Conservation (phyloP, 768 basidiomycete species). For the Suillus discolor region DNA sequence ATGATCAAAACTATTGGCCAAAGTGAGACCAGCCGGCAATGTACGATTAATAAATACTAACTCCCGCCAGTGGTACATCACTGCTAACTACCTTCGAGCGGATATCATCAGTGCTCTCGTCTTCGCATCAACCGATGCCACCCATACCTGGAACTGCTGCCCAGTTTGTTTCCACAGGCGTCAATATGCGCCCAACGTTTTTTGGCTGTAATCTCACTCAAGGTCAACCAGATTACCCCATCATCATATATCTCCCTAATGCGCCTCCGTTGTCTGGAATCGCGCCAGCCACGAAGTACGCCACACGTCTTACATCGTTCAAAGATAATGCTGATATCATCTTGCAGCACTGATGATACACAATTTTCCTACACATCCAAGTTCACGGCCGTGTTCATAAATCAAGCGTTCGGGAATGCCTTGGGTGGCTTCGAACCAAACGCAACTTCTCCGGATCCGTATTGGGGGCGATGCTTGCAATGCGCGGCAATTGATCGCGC, state of each 20-base stretch:
- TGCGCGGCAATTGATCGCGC: constrained; percentile 65
- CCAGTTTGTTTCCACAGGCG: constrained; percentile 58
- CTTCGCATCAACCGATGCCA: constrained; percentile 63
- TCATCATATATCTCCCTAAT: constrained; percentile 78
- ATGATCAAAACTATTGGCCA: constrained; percentile 63
- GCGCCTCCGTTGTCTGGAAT: constrained; percentile 67
- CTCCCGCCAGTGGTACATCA: constrained; percentile 50
- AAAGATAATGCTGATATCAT: constrained; percentile 11
- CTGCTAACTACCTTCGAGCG: constrained; percentile 47
- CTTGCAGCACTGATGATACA: constrained; percentile 55
- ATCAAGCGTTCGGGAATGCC: constrained; percentile 58
- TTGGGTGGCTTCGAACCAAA: constrained; percentile 64
- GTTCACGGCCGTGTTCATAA: constrained; percentile 58
- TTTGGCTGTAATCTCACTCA: constrained; percentile 71
- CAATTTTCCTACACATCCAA: constrained; percentile 58
- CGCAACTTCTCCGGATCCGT: constrained; percentile 52
- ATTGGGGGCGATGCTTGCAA: constrained; percentile 59
- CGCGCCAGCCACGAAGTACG: constrained; percentile 67
- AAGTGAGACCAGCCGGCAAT: constrained; percentile 46
- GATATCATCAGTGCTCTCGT: constrained; percentile 43
- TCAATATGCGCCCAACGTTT: constrained; percentile 72
- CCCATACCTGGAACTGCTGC: constrained; percentile 56
- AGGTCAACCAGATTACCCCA: constrained; percentile 56
- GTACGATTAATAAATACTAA: neutral
- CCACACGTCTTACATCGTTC: constrained; percentile 9